A percentile compares a stretch with the other conserved stretches of the same genome.
Evolutionary conservation across 1,284 basidiomycete genomes (phyloP).

Genomic region (Boletus semigastroideus): DNA sequence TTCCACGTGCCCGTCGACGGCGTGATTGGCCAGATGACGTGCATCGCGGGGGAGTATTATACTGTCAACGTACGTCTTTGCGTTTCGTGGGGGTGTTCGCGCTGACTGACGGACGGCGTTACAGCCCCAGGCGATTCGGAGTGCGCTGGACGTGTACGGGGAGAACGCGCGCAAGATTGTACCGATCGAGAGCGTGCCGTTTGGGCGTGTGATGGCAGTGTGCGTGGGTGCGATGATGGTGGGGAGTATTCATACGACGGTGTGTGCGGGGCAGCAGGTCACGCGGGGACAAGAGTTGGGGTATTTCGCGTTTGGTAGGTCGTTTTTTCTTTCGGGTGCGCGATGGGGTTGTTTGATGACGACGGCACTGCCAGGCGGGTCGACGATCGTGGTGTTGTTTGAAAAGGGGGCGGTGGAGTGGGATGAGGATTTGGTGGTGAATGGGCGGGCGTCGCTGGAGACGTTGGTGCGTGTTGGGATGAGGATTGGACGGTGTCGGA

Average conservation of each 20-base stretch:
- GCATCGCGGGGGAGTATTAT: constrained; percentile 87
- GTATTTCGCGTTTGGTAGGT: constrained; percentile 89
- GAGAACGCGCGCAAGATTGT: constrained; percentile 92
- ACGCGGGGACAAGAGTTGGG: constrained; percentile 88
- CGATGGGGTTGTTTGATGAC: not conserved
- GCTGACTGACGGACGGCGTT: constrained; percentile 7
- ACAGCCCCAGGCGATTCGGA: constrained; percentile 80
- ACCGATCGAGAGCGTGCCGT: constrained; percentile 82
- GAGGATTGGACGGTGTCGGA: constrained; percentile 63
- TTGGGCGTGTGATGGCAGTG: constrained; percentile 87
- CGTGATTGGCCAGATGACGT: constrained; percentile 74
- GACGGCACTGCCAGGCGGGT: constrained; percentile 61
- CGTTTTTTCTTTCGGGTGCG: not conserved
- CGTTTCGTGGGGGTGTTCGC: constrained; percentile 13
- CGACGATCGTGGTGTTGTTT: constrained; percentile 86
- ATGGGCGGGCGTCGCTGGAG: constrained; percentile 80
- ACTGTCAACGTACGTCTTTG: constrained; percentile 75
- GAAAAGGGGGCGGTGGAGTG: constrained; percentile 81
- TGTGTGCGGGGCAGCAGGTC: constrained; percentile 79
- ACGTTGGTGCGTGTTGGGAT: constrained; percentile 87
- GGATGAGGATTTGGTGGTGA: constrained; percentile 90
- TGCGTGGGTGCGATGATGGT: constrained; percentile 96
- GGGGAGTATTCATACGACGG: constrained; percentile 83
- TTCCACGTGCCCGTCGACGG: constrained; percentile 94
- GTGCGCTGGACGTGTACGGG: constrained; percentile 88